Evolutionary conservation across 108 stramenopile species (phyloP).

Genomic region (Skeletonema marinoi): DNA sequence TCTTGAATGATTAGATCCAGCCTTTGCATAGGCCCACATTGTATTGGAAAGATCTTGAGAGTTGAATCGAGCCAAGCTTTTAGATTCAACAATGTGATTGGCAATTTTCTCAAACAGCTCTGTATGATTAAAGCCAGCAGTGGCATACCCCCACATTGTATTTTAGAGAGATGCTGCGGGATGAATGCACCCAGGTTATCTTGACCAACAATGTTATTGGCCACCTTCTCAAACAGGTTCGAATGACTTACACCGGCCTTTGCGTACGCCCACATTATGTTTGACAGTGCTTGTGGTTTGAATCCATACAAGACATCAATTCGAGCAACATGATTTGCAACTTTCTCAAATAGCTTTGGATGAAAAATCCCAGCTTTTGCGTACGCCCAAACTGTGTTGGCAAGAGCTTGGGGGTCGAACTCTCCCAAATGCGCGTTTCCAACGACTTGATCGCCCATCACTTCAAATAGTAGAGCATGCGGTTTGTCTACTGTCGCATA

Average conservation of each 20-base stretch:
- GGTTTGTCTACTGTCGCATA: slow-evolving; percentile 3
- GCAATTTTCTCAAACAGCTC: background rate
- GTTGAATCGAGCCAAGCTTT: slow-evolving; percentile 30
- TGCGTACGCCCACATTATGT: background rate
- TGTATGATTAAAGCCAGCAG: background rate
- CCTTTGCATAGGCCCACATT: slow-evolving; percentile 37
- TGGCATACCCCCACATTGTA: slow-evolving; percentile 40
- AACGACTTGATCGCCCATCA: background rate
- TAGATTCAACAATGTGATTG: background rate
- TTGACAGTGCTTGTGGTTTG: background rate
- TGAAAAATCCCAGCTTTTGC: background rate
- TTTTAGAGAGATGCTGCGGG: slow-evolving; percentile 33
- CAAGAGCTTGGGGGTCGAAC: background rate
- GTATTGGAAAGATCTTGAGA: slow-evolving; percentile 33
- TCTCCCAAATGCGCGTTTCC: background rate
- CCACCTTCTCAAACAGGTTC: no score
- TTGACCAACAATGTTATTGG: no score
- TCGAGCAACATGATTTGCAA: background rate
- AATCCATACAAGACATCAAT: background rate
- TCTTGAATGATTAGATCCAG: background rate
- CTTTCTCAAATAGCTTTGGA: background rate
- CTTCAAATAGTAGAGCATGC: background rate
- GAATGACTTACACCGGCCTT: background rate
- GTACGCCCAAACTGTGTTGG: slow-evolving; percentile 16
- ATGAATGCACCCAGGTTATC: background rate